phyloP scores from a whole-genome alignment of 257 asterid species.

The Misopates orontium region DNA sequence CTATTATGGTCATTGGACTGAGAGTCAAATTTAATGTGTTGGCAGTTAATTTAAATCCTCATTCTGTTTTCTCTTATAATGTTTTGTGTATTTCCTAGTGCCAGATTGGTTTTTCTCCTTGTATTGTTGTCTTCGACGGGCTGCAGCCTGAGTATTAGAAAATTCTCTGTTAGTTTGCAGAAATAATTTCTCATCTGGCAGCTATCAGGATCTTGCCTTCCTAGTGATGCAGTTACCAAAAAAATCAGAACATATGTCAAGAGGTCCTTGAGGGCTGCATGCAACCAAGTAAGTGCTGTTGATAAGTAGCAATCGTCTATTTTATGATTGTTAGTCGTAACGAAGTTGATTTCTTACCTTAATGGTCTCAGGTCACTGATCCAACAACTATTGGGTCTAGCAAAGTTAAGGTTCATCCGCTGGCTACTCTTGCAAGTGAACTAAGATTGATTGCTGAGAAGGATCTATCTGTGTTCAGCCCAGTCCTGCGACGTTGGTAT shows the following conservation, averaged over 20 bases:
- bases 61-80: slow-evolving; percentile 12
- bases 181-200: slow-evolving; percentile 41
- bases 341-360: slow-evolving; percentile 28
- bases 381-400: slow-evolving; percentile 43
- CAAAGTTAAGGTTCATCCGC: slow-evolving; percentile 55
- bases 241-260: slow-evolving; percentile 64
- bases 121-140: slow-evolving; percentile 10
- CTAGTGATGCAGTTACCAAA: slow-evolving; percentile 44
- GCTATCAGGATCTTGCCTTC: slow-evolving; percentile 49
- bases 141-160: slow-evolving; percentile 24
- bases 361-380: slow-evolving; percentile 54
- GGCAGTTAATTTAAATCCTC: slow-evolving; percentile 24
- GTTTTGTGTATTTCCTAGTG: slow-evolving; percentile 14
- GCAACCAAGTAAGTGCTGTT: slow-evolving; percentile 64
- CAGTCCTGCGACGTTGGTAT: slow-evolving; percentile 67
- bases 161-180: slow-evolving; percentile 16
- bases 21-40: not conserved
- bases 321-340: slow-evolving; percentile 25
- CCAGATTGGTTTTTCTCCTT: slow-evolving; percentile 4
- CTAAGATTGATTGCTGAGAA: slow-evolving; percentile 66
- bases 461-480: slow-evolving; percentile 61
- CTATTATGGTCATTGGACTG: slow-evolving; percentile 14
- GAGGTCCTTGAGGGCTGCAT: slow-evolving; percentile 72
- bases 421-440: slow-evolving; percentile 78
- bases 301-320: slow-evolving; percentile 18